These are phyloP conservation scores for Lactarius sanguifluus DNA, from an alignment of 768 basidiomycete genomes.

Conservation along the genomic window DNA sequence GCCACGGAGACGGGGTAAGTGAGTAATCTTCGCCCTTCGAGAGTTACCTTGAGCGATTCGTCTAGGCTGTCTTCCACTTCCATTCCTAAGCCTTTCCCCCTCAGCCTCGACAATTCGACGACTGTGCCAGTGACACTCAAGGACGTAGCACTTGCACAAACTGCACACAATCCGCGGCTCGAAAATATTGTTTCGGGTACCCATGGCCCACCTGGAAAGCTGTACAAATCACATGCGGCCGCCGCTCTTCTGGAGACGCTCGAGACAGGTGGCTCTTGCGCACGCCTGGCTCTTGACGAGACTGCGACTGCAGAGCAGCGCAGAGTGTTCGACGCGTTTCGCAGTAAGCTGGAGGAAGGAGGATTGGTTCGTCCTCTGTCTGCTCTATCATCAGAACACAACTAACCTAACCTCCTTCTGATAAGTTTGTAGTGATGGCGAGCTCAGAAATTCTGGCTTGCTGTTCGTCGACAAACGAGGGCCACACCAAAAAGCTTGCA, in stretches of 20 bases:
- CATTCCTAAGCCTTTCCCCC: slow-evolving; percentile 5
- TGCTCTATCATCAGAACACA: not conserved
- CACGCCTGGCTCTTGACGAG: slow-evolving; percentile 25
- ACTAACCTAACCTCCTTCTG: not conserved
- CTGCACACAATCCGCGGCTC: not conserved
- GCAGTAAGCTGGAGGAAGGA: slow-evolving; percentile 24
- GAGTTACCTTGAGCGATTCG: not conserved
- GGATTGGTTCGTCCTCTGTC: slow-evolving; percentile 20
- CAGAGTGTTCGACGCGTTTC: slow-evolving; percentile 19
- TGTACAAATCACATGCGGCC: slow-evolving; percentile 29
- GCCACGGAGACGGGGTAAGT: slow-evolving; percentile 18
- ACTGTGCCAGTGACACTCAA: slow-evolving; percentile 28
- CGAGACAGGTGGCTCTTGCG: slow-evolving; percentile 29
- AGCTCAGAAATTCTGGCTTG: slow-evolving; percentile 25
- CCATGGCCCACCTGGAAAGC: slow-evolving; percentile 30
- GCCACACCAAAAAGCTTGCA: slow-evolving; percentile 20
- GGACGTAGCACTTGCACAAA: slow-evolving; percentile 21
- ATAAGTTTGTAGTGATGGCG: slow-evolving; percentile 28
- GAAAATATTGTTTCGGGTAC: slow-evolving; percentile 22
- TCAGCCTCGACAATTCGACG: slow-evolving; percentile 23
- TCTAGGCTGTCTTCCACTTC: slow-evolving; percentile 4
- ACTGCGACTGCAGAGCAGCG: slow-evolving; percentile 20
- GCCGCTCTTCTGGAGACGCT: slow-evolving; percentile 26
- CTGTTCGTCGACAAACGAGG: slow-evolving; percentile 28
- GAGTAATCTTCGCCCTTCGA: not conserved